Evolutionary conservation across 345 rosid genomes (phyloP).

Genomic region (Lepidium africanum): DNA sequence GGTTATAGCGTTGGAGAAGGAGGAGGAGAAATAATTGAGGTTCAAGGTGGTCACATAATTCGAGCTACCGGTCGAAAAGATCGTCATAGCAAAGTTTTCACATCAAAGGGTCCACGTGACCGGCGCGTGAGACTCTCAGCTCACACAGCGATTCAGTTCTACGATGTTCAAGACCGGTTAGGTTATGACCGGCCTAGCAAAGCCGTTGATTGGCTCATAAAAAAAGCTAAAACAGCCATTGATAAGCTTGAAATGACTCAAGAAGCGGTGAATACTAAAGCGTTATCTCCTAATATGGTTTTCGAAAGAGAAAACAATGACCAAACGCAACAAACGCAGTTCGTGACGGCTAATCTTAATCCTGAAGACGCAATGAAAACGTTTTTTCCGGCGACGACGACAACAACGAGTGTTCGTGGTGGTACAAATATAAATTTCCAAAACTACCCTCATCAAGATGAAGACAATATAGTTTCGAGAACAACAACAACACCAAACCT

Average conservation of each 20-base stretch:
- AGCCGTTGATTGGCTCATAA: conserved; percentile 89
- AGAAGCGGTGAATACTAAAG: conserved; percentile 34
- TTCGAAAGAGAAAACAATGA: conserved; percentile 22
- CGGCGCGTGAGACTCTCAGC: conserved; percentile 73
- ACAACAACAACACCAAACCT: conserved; percentile 34
- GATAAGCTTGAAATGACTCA: conserved; percentile 43
- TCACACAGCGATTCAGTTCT: conserved; percentile 85
- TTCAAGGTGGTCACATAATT: conserved; percentile 74
- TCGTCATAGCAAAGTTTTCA: conserved; percentile 78
- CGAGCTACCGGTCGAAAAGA: conserved; percentile 71
- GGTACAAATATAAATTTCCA: conserved; percentile 38
- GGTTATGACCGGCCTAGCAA: conserved; percentile 86
- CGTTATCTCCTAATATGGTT: conserved; percentile 33
- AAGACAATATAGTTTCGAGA: conserved; percentile 38
- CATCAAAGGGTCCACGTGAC: conserved; percentile 76
- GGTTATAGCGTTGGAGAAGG: conserved; percentile 22
- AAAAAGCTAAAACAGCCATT: conserved; percentile 64
- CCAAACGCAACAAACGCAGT: conserved; percentile 26
- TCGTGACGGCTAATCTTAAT: conserved; percentile 33
- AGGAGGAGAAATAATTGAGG: conserved; percentile 64
- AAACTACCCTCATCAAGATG: conserved; percentile 36
- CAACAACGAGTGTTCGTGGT: neutral
- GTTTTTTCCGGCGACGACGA: conserved; percentile 51
- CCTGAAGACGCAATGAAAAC: conserved; percentile 51
- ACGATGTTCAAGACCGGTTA: conserved; percentile 82